Evolutionary conservation across 2,329 filamentous ascomycete species (phyloP).

Genomic region (Stagonosporopsis vannaccii): DNA sequence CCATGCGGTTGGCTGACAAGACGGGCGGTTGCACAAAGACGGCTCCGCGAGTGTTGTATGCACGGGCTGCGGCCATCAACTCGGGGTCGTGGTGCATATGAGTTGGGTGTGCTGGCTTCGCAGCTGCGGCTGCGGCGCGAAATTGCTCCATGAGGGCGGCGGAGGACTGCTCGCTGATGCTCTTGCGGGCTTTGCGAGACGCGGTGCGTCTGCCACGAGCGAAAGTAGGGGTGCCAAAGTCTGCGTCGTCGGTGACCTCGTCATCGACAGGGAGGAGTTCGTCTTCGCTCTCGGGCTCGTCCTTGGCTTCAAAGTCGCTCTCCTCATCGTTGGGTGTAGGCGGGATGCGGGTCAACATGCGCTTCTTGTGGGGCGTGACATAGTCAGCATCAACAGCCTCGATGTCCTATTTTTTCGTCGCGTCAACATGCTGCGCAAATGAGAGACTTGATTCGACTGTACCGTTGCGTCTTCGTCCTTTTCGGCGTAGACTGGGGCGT

Average conservation of each 20-base stretch:
- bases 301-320: slow-evolving; percentile 26
- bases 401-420: slow-evolving; percentile 11
- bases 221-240: not conserved
- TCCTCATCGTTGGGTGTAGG: slow-evolving; percentile 16
- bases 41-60: slow-evolving; percentile 15
- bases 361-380: slow-evolving; percentile 20
- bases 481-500: slow-evolving; percentile 6
- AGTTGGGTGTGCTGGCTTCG: slow-evolving; percentile 1
- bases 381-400: slow-evolving; percentile 9
- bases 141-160: slow-evolving; percentile 7
- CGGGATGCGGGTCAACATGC: slow-evolving; percentile 10
- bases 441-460: not conserved
- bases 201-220: slow-evolving; percentile 16
- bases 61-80: slow-evolving; percentile 14
- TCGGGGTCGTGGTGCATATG: not conserved
- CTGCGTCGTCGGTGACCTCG: slow-evolving; percentile 3
- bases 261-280: slow-evolving; percentile 5
- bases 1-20: slow-evolving; percentile 26
- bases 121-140: not conserved
- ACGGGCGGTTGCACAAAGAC: slow-evolving; percentile 24
- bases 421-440: not conserved
- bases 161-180: slow-evolving; percentile 15
- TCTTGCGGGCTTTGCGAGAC: slow-evolving; percentile 20
- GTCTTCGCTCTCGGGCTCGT: slow-evolving; percentile 21
- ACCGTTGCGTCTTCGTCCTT: slow-evolving; percentile 19